Evolutionary conservation across 331 rosid species (phyloP), one percentile per base, ranked within the genome.

Genomic region (Malus hybrid): DNA sequence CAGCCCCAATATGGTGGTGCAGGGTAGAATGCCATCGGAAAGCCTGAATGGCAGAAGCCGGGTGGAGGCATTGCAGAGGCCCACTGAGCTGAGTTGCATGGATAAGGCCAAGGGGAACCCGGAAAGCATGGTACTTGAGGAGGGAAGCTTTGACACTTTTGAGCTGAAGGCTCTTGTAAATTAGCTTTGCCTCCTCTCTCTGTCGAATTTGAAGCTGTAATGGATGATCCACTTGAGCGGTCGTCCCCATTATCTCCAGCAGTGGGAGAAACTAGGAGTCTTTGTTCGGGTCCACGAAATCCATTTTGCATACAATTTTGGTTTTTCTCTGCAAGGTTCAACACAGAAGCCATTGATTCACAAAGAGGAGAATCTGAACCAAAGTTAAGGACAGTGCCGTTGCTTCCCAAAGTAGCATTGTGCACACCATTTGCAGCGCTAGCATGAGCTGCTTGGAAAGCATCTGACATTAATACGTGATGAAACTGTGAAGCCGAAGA

Each of bases 321-420:
- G 19, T 82, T 32, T 80, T 77, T 80, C 55, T 81, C 88, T 2
- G 85, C 87, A 20, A 91, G 87, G 77, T 67, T 89, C 80, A 91
- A 65, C 27, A 79, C 90, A 69, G 93, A 89, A 81, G 87, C 76
- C 87, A 90, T 80, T 65, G 93, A 85, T 31, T 88, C 82, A 67
- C 86, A 81, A 27, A 87, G 85, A 24, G 93, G 89, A 65, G 89
- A 77, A 78, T 91, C 87, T 44, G 92, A 71, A 71, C 92, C 96
- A 80, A 91, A 93, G 59, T 81, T 81, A 54, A 90, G 89, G 24
- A 88, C 84, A 68, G 93, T 67, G 16, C 83, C 80, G 54, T 83
- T 78, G 52, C 81, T 79, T 83, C 91, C 87, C 74, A 84, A 69
- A 33, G 82, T 69, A 68, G 85, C 64, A 46, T 42, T 70, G 42